Base-by-base conservation (phyloP, 106 monocot genomes). In the Posidonia australis region DNA sequence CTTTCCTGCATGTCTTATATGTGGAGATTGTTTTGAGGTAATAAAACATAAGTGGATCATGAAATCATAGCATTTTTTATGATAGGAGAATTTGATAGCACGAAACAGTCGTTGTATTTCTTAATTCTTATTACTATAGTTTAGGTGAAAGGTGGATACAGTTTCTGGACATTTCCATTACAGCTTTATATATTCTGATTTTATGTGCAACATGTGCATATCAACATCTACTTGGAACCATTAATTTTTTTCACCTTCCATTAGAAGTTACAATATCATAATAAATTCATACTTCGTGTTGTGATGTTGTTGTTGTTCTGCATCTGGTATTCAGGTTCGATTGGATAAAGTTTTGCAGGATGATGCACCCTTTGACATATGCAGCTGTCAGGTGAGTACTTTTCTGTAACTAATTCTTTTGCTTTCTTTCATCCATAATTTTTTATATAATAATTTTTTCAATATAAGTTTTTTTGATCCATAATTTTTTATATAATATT, bases 21-120 rank as follows among this genome's bases (percentile, higher is more conserved):
- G 90, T 73, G 84, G 84, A 70, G 96, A 98, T 81, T 98, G 90
- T 70, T 98, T 72, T 75, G 90, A 87, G 82, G 96, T 98, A 79
- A 83, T 58, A 29, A 1, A 16, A 13, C 2, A 17, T n/a, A 49
- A 45, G n/a, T 49, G 48, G 36, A 36, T 36, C 7, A 7, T 36
- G 36, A 7, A 7, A 36, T 36, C 7, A 7, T 7, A 7, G 7
- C 36, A 36, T 36, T 2, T 36, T n/a, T 4, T 36, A 36, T 36
- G 5, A 36, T 36, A 7, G 36, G 36, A 12, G 13, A 19, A 49
- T 49, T 19, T 49, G 14, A 49, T 19, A 49, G 13, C 49, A 49
- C n/a, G 10, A 7, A 49, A 49, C 7, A 49, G 16, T 49, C 16
- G 13, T n/a, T 49, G 49, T 49, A 36, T 7, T 36, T 36, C 2